A percentile compares a stretch with the other conserved stretches of the same genome.
These are phyloP conservation scores for Sechiopsis laciniata DNA, from an alignment of 306 rosid genomes.

Conservation along the genomic window DNA sequence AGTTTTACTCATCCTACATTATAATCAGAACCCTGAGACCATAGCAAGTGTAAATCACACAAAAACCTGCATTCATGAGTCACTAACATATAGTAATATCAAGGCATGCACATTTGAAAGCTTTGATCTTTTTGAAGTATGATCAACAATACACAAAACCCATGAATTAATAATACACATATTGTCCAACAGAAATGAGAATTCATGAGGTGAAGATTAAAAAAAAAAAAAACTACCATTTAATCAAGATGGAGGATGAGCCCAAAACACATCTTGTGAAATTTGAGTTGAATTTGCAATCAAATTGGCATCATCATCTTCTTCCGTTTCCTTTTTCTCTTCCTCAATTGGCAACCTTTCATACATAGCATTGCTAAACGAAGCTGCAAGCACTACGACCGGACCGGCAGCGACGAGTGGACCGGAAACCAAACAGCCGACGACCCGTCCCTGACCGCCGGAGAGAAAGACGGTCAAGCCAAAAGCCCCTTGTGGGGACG, in stretches of 20 bases:
- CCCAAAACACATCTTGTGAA: slow-evolving; percentile 67
- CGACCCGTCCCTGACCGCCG: slow-evolving; percentile 72
- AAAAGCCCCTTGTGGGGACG: slow-evolving; percentile 60
- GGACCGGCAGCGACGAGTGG: slow-evolving; percentile 63
- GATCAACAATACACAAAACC: neutral
- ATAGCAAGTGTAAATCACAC: too few species aligned
- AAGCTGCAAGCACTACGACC: slow-evolving; percentile 66
- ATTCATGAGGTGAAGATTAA: neutral
- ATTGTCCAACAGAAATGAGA: neutral
- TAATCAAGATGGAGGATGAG: slow-evolving; percentile 20
- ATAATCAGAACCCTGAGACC: too few species aligned
- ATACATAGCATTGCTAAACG: slow-evolving; percentile 67
- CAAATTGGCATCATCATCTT: slow-evolving; percentile 26
- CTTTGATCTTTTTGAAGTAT: too few species aligned
- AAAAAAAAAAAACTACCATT: neutral
- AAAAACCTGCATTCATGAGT: too few species aligned
- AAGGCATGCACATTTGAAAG: too few species aligned
- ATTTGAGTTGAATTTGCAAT: slow-evolving; percentile 53
- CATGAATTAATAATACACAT: neutral
- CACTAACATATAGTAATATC: too few species aligned
- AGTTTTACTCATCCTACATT: too few species aligned
- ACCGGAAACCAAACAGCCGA: slow-evolving; percentile 69
- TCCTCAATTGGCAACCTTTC: slow-evolving; percentile 67
- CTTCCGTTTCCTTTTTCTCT: slow-evolving; percentile 18
- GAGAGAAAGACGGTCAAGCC: slow-evolving; percentile 58